Evolutionary conservation across 495 filamentous ascomycete species (phyloP), one percentile per base, ranked within the genome.

Genomic region (Penicillium macrosclerotiorum): DNA sequence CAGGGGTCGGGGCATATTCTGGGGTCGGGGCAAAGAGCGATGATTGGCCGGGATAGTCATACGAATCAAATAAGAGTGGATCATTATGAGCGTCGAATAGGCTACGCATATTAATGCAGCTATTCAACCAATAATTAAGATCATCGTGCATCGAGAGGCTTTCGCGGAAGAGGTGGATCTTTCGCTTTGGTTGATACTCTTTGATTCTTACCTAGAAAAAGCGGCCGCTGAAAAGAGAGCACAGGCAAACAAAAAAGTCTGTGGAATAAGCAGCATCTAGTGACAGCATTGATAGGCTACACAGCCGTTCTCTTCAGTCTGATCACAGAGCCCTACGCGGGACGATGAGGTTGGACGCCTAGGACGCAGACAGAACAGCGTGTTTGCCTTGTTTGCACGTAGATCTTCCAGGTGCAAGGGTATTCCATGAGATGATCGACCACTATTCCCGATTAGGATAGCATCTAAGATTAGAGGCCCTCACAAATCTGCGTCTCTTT

Each of bases 351-450:
- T 22, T 33, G 27, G 17, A 42, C 13, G 4, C 9, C 17, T 6
- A 29, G 1, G 33, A 33, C 3, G 18, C 40, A 31, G 26, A 14
- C 40, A 13, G 16, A 22, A 12, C 33, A 29, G 5, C 17, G 14
- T 45, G 42, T 45, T 45, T 37, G 33, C 22, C 32, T 45, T 37
- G 16, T 45, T 45, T 45, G 32, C 33, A 37, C 11, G 42, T 37
- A 36, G 42, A 36, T 45, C 32, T 45, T 43, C 27, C 6, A 25
- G 5, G 6, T 45, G 37, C 42, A 14, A 45, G 4, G 8, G 23
- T 45, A 37, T 45, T 45, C 42, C 22, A 37, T 37, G 22, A 29
- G 33, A 37, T 39, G 42, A 45, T 45, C 42, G 33, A 36, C 42
- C 24, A 29, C 42, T 45, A 37, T 37, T 37, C 42, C 42, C 2